phyloP scores from a whole-genome alignment of 257 asterid genomes.

The Lycium ferocissimum region DNA sequence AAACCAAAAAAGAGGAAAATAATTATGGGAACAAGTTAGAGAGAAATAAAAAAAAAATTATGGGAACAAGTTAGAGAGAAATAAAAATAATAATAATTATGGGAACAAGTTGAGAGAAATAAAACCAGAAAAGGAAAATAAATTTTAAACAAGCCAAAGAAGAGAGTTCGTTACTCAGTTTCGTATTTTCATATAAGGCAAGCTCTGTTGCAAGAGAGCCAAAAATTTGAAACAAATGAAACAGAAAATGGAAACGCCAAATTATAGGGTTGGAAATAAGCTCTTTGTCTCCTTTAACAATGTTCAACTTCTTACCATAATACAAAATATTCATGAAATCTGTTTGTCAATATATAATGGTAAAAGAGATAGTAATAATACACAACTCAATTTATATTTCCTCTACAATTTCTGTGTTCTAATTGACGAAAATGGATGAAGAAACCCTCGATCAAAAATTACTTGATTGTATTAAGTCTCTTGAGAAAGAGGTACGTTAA shows the following conservation, averaged over 20 bases:
- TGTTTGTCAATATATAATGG: neutral
- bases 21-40: too few relatives aligned
- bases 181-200: neutral
- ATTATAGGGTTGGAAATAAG: neutral
- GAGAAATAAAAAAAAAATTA: too few relatives aligned
- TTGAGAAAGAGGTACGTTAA: neutral
- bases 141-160: too few relatives aligned
- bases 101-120: neutral
- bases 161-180: neutral
- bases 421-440: neutral
- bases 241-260: neutral
- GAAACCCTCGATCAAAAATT: neutral
- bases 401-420: neutral
- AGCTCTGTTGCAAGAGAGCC: neutral
- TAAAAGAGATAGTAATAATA: too few relatives aligned
- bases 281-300: neutral
- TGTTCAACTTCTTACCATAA: neutral
- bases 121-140: too few relatives aligned
- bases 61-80: too few relatives aligned
- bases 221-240: neutral
- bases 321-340: neutral
- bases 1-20: too few relatives aligned
- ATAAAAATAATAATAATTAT: too few relatives aligned
- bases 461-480: neutral
- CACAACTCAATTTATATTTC: neutral